phyloP scores from a whole-genome alignment of 768 basidiomycete species.

The Boletus edulis region DNA sequence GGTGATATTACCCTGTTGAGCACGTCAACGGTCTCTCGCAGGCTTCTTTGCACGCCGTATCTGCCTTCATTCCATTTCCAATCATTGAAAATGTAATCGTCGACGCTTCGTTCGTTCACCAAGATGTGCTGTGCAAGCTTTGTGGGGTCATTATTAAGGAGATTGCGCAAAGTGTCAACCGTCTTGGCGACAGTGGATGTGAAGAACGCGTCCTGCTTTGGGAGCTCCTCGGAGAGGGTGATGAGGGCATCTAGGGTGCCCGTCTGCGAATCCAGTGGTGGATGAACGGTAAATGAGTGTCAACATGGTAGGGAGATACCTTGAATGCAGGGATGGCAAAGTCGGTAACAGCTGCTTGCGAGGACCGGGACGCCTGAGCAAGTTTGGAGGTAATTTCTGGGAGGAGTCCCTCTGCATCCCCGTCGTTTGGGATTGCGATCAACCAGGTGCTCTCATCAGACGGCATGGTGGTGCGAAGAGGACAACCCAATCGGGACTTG shows the following conservation, averaged over 20 bases:
- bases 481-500: conserved; percentile 14
- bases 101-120: conserved; percentile 76
- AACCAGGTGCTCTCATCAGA: conserved; percentile 97
- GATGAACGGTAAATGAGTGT: conserved; percentile 1
- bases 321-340: conserved; percentile 87
- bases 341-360: conserved; percentile 51
- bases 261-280: conserved; percentile 50
- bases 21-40: conserved; percentile 82
- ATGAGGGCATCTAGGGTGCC: conserved; percentile 92
- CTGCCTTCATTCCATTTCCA: conserved; percentile 97
- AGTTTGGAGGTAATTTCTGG: conserved; percentile 68
- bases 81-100: conserved; percentile 71
- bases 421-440: conserved; percentile 81
- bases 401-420: conserved; percentile 73
- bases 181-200: conserved; percentile 87
- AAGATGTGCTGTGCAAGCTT: conserved; percentile 74
- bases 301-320: conserved; percentile 41
- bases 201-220: conserved; percentile 88
- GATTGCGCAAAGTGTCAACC: conserved; percentile 88
- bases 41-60: conserved; percentile 78
- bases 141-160: conserved; percentile 82
- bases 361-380: conserved; percentile 51
- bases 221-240: conserved; percentile 85
- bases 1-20: conserved; percentile 68
- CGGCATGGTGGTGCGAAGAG: conserved; percentile 49